Evolutionary conservation across 1,284 basidiomycete genomes (phyloP).

Genomic region (Naganishia liquefaciens): DNA sequence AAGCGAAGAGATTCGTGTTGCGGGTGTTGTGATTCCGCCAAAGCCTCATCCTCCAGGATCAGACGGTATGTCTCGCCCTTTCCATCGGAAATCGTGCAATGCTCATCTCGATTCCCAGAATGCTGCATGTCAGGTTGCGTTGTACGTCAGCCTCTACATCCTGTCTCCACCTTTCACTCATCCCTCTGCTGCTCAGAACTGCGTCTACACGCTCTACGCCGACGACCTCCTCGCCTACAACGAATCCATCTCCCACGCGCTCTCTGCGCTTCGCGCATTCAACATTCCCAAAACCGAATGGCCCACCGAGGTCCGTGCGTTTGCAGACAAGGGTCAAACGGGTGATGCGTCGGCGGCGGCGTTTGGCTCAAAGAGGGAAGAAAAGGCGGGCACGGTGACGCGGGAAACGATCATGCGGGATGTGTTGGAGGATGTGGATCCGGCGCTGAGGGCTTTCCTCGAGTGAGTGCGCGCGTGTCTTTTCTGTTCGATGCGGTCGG

Average conservation of each 20-base stretch:
- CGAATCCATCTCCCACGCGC: constrained; percentile 23
- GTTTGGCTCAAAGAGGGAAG: not conserved
- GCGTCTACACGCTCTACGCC: constrained; percentile 34
- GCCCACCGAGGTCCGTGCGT: constrained; percentile 23
- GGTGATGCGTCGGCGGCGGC: constrained; percentile 3
- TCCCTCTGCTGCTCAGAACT: constrained; percentile 28
- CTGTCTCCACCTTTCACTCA: not conserved
- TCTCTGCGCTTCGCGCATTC: constrained; percentile 1
- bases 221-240: constrained; percentile 34
- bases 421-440: constrained; percentile 30
- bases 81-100: not conserved
- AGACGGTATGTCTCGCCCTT: constrained; percentile 30
- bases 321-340: not conserved
- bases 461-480: constrained; percentile 26
- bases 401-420: constrained; percentile 29
- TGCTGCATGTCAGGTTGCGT: constrained; percentile 39
- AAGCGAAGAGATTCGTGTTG: constrained; percentile 14
- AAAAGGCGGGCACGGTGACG: not conserved
- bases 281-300: constrained; percentile 21
- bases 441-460: constrained; percentile 32
- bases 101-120: constrained; percentile 24
- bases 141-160: constrained; percentile 14
- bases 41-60: constrained; percentile 33
- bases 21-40: constrained; percentile 30
- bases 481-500: not conserved